Base-by-base conservation (phyloP, 1,284 basidiomycete genomes). In the Lignosus rhinocerotis region DNA sequence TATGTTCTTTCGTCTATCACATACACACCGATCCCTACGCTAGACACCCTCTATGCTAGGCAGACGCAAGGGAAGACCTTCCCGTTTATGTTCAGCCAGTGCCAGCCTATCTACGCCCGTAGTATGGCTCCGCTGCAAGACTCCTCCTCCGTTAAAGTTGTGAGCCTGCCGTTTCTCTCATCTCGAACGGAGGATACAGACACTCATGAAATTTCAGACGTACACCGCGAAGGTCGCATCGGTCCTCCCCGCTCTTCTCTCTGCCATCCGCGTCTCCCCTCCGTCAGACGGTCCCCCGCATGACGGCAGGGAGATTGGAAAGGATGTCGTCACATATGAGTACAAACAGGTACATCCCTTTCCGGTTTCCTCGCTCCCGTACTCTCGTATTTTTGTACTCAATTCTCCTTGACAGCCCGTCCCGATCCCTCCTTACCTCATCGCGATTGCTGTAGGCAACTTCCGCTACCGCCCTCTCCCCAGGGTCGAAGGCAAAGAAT, bases 51-150 rank as follows among this genome's bases (percentile, higher is more conserved):
- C 8, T 21, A 11, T 16, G 44, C n/a, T 59, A 92, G 90, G 62
- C 95, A 98, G 75, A 98, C 96, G 0, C 92, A 94, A 61, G 91
- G 91, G 21, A 93, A 94, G 69, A 77, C 79, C 56, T 88, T 92
- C 74, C 50, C 50, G 50, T 51, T 51, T 25, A 51, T 51, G 50
- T 98, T 97, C 80, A 95, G 92, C 58, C 95, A 98, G 74, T 94
- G 91, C 70, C 95, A 98, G 72, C 94, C 96, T 17, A 96, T 94
- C 67, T 93, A 95, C 70, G 90, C 90, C 9, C 84, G 94, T 49
- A 82, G 89, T 1, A 74, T 97, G 52, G 82, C 89, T 0, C 94
- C 94, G 0, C 74, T 92, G 49, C 93, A 95, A 82, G 91, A 91
- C 81, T 85, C 83, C 0, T 84, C 88, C 8, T 86, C 87, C 2